Conservation (phyloP, 2,329 filamentous ascomycete species). For the Leptosphaerulina australis region DNA sequence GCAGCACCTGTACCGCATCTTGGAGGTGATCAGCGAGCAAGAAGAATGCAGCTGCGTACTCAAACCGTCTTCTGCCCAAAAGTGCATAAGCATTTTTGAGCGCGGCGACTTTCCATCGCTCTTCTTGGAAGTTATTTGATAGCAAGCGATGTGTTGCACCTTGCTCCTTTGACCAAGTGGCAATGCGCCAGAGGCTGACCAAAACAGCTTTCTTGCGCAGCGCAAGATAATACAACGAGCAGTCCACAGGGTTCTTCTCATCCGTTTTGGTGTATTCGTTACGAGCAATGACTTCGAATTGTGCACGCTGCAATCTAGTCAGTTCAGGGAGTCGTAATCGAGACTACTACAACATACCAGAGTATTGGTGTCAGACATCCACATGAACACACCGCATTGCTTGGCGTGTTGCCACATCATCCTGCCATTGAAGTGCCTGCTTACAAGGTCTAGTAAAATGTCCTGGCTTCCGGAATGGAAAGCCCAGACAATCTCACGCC, state of each 20-base stretch:
- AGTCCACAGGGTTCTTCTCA: slow-evolving; percentile 87
- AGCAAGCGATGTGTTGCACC: slow-evolving; percentile 77
- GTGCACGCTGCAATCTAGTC: slow-evolving; percentile 62
- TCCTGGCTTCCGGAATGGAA: slow-evolving; percentile 87
- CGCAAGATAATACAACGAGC: slow-evolving; percentile 88
- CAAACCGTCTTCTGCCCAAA: slow-evolving; percentile 87
- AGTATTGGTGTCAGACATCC: slow-evolving; percentile 78
- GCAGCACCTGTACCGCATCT: slow-evolving; percentile 84
- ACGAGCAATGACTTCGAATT: slow-evolving; percentile 89
- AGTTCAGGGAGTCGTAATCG: not conserved
- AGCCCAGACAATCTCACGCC: slow-evolving; percentile 83
- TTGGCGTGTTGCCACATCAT: slow-evolving; percentile 85
- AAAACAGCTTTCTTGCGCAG: slow-evolving; percentile 89
- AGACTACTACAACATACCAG: slow-evolving; percentile 63
- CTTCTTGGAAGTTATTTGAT: slow-evolving; percentile 87
- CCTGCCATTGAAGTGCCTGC: slow-evolving; percentile 76
- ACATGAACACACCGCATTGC: slow-evolving; percentile 92
- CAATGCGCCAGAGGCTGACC: slow-evolving; percentile 93
- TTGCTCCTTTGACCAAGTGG: slow-evolving; percentile 87
- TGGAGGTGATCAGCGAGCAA: slow-evolving; percentile 82
- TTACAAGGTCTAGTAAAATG: slow-evolving; percentile 83
- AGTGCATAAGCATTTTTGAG: slow-evolving; percentile 96
- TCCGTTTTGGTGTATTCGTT: slow-evolving; percentile 92
- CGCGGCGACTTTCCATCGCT: slow-evolving; percentile 85
- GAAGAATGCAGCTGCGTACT: slow-evolving; percentile 96